Conservation (phyloP, 805 yeast species). For the Vanderwaltozyma verrucispora region DNA sequence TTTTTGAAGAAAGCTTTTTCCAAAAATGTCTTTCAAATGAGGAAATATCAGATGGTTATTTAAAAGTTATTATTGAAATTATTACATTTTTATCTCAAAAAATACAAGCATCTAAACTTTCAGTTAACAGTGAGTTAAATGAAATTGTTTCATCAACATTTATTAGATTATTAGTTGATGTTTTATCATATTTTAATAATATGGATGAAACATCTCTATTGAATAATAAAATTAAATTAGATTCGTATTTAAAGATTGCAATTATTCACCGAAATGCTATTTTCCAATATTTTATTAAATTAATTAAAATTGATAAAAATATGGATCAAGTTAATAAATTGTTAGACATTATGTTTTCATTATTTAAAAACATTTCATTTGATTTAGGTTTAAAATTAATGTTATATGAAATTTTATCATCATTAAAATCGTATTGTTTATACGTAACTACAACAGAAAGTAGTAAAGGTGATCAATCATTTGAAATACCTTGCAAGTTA, state of each 20-base stretch:
- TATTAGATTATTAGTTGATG: slow-evolving; percentile 2
- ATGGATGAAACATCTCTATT: slow-evolving; percentile 7
- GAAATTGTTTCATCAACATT: not conserved
- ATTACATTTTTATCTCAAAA: slow-evolving; percentile 17
- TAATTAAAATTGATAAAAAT: slow-evolving; percentile 5
- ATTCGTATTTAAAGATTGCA: slow-evolving; percentile 18
- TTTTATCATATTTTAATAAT: slow-evolving; percentile 8
- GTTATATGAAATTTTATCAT: slow-evolving; percentile 24
- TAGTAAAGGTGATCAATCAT: slow-evolving; percentile 2
- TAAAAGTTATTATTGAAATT: slow-evolving; percentile 15
- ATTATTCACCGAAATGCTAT: slow-evolving; percentile 23
- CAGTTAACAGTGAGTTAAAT: not conserved
- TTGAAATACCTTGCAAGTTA: slow-evolving; percentile 16
- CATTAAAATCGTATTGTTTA: slow-evolving; percentile 22
- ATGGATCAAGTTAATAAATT: slow-evolving; percentile 2
- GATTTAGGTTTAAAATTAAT: slow-evolving; percentile 22
- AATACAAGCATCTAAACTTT: slow-evolving; percentile 10
- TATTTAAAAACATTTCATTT: slow-evolving; percentile 21
- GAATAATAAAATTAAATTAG: slow-evolving; percentile 6
- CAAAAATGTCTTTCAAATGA: slow-evolving; percentile 8
- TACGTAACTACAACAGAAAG: slow-evolving; percentile 13
- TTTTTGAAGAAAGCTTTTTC: slow-evolving; percentile 20
- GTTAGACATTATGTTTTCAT: slow-evolving; percentile 10
- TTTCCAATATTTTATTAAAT: slow-evolving; percentile 11
- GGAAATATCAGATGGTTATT: slow-evolving; percentile 5